phyloP scores from a whole-genome alignment of 202 grass and related monocot species.

The Eragrostis tef region DNA sequence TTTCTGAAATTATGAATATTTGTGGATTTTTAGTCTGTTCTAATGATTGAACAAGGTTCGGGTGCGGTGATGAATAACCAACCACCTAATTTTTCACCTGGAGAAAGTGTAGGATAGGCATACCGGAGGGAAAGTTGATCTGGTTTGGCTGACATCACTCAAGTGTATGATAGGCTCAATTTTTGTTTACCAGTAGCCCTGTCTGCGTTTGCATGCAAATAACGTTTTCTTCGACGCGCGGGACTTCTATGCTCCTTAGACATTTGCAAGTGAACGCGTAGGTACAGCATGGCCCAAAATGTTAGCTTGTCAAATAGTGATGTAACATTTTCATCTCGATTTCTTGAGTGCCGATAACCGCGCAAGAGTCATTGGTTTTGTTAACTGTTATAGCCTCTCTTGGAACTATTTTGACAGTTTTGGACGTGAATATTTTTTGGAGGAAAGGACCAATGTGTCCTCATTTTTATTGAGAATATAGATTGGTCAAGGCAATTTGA shows the following conservation, averaged over 20 bases:
- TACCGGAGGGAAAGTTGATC: neutral
- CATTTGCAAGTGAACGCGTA: neutral
- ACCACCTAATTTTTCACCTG: neutral
- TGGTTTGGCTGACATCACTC: neutral
- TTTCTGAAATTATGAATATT: neutral
- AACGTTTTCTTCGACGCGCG: neutral
- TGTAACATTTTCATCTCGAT: neutral
- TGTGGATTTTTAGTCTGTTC: neutral
- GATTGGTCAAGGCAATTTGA: constrained; percentile 1
- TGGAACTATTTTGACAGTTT: neutral
- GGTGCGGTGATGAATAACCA: constrained; percentile 23
- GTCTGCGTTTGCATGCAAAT: neutral
- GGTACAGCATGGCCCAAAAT: neutral
- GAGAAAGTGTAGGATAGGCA: neutral
- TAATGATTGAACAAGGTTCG: constrained; percentile 16
- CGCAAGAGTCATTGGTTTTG: neutral
- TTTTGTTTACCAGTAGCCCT: neutral
- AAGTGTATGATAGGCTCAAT: neutral
- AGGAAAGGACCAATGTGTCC: neutral
- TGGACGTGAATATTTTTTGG: neutral
- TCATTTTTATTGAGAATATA: neutral
- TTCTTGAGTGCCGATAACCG: neutral
- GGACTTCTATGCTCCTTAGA: neutral
- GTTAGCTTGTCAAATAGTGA: neutral
- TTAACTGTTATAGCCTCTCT: neutral